A percentile compares a stretch with the other conserved stretches of the same genome.
These are phyloP conservation scores for Picea engelmannii DNA, from an alignment of 83 land plant species.

Conservation along the genomic window DNA sequence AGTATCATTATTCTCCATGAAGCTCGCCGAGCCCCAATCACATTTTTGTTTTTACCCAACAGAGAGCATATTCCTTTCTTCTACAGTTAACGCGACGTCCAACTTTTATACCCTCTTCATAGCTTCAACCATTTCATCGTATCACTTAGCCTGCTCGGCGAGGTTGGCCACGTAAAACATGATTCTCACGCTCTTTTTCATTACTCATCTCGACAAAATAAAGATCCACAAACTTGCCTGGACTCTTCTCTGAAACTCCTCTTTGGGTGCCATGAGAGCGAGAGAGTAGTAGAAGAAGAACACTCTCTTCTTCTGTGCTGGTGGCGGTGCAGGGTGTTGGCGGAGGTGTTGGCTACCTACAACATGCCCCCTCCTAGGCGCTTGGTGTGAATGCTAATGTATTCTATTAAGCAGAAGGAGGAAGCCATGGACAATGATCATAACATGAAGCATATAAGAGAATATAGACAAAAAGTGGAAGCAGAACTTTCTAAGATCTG, in stretches of 20 bases:
- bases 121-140: slow-evolving; percentile 67
- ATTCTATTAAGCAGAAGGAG: slow-evolving; percentile 62
- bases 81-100: slow-evolving; percentile 54
- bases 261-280: too few species aligned
- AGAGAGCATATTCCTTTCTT: slow-evolving; percentile 58
- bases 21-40: slow-evolving; percentile 51
- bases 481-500: slow-evolving; percentile 47
- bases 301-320: too few species aligned
- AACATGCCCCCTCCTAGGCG: too few species aligned
- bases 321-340: too few species aligned
- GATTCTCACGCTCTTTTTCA: slow-evolving; percentile 22
- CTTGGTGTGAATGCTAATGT: slow-evolving; percentile 16
- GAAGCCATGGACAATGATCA: slow-evolving; percentile 48
- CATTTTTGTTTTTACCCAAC: slow-evolving; percentile 59
- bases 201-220: neutral
- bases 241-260: too few species aligned
- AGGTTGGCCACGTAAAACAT: slow-evolving; percentile 48
- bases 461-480: slow-evolving; percentile 57
- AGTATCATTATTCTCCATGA: slow-evolving; percentile 50
- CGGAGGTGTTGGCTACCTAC: too few species aligned
- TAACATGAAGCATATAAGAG: slow-evolving; percentile 46
- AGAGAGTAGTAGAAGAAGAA: too few species aligned
- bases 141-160: slow-evolving; percentile 64
- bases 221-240: too few species aligned
- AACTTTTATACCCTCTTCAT: slow-evolving; percentile 60